Base-by-base conservation (phyloP, 495 filamentous ascomycete species). In the Zalerion maritima region DNA sequence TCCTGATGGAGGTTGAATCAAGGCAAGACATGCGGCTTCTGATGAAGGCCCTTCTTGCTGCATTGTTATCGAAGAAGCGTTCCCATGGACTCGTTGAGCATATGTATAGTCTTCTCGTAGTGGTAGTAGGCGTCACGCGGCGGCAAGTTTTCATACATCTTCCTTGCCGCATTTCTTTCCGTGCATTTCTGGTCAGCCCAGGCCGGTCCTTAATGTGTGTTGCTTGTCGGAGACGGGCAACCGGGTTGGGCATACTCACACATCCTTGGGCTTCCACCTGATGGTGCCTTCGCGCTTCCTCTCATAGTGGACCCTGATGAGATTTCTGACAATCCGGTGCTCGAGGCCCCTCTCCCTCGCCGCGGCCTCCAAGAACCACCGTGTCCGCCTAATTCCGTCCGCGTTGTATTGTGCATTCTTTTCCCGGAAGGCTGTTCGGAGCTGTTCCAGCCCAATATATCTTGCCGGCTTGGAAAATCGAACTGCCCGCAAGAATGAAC, bases 401-500 rank as follows among this genome's bases (percentile, higher is more conserved):
- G 53, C 42, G 40, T 82, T 58, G 38, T 78, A 81, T 7, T 65
- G 54, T 27, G 55, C 51, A 4, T 50, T 36, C 22, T 57, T 53
- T 17, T 63, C 64, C 21, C 83, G 80, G 52, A 93, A 97, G 6
- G 74, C 71, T 0, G 41, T 50, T 25, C 81, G 75, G 20, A 97
- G 43, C 35, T 64, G 67, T 26, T 73, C 58, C 20, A 67, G 65
- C 14, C 81, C 46, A 1, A 69, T 63, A 56, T 69, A 74, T 30
- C 82, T 78, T 14, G 74, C 62, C 1, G 91, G 89, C 25, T 69
- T 68, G 0, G 86, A 72, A 57, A 79, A 89, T 33, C 81, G 77
- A 18, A 93, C 66, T 2, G 81, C 85, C 23, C 71, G 77, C 9
- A 96, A 66, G 9, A 69, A 65, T 9, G 69, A 67, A 24, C 78